These are phyloP conservation scores for Pichia nanzhaoensis DNA, from an alignment of 805 yeast species.

Conservation along the genomic window DNA sequence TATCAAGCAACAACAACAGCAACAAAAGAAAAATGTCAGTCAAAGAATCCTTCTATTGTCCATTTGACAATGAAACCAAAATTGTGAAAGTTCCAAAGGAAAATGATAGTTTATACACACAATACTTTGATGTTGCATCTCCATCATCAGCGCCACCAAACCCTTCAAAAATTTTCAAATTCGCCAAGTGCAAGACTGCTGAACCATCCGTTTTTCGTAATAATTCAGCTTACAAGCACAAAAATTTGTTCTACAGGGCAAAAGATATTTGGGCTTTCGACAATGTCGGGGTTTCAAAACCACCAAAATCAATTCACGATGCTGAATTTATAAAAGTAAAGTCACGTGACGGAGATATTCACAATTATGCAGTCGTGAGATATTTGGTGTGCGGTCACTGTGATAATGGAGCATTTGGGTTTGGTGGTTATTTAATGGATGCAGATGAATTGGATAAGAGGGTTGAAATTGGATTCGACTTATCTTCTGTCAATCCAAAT, in stretches of 20 bases:
- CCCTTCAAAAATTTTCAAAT: conserved; percentile 9
- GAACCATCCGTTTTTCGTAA: neutral
- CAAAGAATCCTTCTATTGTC: conserved; percentile 11
- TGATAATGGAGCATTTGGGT: conserved; percentile 73
- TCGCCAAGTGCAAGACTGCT: conserved; percentile 3
- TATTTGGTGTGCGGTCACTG: conserved; percentile 68
- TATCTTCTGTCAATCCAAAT: conserved; percentile 11
- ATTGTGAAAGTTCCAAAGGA: conserved; percentile 11
- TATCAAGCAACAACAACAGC: too few relatives aligned
- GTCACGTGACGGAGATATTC: conserved; percentile 17
- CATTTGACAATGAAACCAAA: conserved; percentile 14
- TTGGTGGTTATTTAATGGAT: conserved; percentile 38
- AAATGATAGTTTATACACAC: conserved; percentile 2
- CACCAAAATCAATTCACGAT: conserved; percentile 8
- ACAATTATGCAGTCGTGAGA: conserved; percentile 37
- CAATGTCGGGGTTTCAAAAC: conserved; percentile 65
- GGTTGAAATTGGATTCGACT: conserved; percentile 9
- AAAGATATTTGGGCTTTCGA: conserved; percentile 74
- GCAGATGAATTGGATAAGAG: conserved; percentile 15
- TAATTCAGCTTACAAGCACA: neutral
- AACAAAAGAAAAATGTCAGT: neutral
- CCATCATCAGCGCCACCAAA: neutral
- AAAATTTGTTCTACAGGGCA: conserved; percentile 32
- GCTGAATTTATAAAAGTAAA: conserved; percentile 8
- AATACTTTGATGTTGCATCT: neutral